Conservation (phyloP, 345 rosid species). For the Moringa oleifera region DNA sequence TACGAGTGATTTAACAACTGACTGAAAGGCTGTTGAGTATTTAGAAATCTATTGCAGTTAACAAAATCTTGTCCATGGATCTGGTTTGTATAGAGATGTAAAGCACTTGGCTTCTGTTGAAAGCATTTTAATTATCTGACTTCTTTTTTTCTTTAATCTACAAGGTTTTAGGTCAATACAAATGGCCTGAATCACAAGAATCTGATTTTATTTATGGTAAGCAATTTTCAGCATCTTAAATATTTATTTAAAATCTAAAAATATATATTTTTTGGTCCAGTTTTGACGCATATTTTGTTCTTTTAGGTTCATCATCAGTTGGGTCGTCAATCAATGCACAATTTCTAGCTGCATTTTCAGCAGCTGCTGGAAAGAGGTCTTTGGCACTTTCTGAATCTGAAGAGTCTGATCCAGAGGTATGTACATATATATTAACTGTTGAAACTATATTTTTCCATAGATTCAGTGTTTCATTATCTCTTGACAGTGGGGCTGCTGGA, state of each 20-base stretch:
- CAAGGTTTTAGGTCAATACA: constrained; percentile 68
- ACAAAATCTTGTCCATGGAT: no score
- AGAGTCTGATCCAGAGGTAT: constrained; percentile 97
- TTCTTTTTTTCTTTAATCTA: constrained; percentile 6
- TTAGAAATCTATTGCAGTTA: no score
- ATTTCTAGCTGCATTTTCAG: constrained; percentile 75
- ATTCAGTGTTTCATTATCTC: constrained; percentile 15
- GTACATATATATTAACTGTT: constrained; percentile 9
- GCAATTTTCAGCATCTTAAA: constrained; percentile 16
- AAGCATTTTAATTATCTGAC: constrained; percentile 8
- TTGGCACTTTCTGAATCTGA: constrained; percentile 52
- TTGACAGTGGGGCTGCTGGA: constrained; percentile 96
- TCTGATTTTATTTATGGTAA: constrained; percentile 78
- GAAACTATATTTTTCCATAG: neutral
- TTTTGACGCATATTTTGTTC: constrained; percentile 13
- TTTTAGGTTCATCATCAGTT: constrained; percentile 76
- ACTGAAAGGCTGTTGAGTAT: no score
- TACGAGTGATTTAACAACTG: no score
- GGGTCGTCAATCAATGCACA: constrained; percentile 69
- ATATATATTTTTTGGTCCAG: neutral
- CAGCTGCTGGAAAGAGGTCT: constrained; percentile 78
- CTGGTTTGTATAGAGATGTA: no score
- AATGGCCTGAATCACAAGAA: constrained; percentile 81
- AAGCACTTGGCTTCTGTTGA: no score
- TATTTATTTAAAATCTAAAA: neutral